Conservation (phyloP, 192 early-diverging fungal genomes). For the Backusella australiensis region DNA sequence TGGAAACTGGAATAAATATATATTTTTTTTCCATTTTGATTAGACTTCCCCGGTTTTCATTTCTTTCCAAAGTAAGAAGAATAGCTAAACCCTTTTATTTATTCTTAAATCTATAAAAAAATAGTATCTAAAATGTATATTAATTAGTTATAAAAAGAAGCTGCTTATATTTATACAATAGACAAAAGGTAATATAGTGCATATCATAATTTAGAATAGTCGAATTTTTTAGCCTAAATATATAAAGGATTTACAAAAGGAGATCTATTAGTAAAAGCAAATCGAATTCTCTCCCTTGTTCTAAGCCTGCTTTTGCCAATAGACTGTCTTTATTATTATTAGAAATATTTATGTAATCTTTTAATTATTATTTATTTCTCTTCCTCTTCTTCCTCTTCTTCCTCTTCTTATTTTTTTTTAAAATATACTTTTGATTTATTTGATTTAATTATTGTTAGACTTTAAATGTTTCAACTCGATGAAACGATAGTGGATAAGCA, state of each 20-base stretch:
- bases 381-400: neutral
- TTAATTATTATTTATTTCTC: neutral
- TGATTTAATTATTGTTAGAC: neutral
- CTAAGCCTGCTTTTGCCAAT: neutral
- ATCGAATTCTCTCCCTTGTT: neutral
- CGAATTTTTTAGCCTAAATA: neutral
- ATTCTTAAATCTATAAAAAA: neutral
- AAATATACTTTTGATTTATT: slow-evolving; percentile 1
- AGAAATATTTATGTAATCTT: neutral
- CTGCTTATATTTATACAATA: neutral
- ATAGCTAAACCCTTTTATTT: neutral
- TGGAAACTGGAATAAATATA: neutral
- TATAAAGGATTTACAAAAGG: neutral
- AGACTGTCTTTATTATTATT: neutral
- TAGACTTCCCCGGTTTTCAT: neutral
- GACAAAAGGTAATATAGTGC: neutral
- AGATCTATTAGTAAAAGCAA: neutral
- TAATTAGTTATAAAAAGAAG: neutral
- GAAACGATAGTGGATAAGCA: neutral
- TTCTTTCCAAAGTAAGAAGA: neutral
- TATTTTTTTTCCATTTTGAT: neutral
- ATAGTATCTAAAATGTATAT: neutral
- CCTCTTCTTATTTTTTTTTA: neutral
- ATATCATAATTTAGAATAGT: neutral
- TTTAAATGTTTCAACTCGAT: neutral